Evolutionary conservation across 2,329 filamentous ascomycete species (phyloP), one percentile per base, ranked within the genome.

Genomic region (Diplodia mutila): DNA sequence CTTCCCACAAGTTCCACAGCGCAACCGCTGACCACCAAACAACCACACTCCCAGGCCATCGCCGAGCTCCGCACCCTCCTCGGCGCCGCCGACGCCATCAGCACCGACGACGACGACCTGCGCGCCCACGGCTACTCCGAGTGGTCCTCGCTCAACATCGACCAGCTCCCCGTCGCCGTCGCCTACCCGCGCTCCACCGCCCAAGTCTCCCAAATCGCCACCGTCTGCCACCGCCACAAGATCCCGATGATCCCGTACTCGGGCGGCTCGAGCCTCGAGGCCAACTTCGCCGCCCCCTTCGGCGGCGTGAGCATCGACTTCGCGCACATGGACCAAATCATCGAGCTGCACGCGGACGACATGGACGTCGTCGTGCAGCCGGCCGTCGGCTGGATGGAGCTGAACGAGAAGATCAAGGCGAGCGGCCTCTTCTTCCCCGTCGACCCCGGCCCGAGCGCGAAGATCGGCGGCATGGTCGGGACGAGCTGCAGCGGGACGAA

Each of bases 291-390:
- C 0, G 92, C 93, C 16, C 92, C 93, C 0, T 91, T 90, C 75
- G 93, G 93, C 14, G 94, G 94, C 14, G 87, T 97, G 75, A 94
- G 91, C 71, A 91, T 97, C 61, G 94, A 97, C 75, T 97, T 97
- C 77, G 87, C 88, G 0, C 88, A 87, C 74, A 97, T 97, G 94
- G 90, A 97, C 76, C 84, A 89, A 73, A 90, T 97, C 29, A 72
- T 97, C 34, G 84, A 89, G 65, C 84, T 97, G 67, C 91, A 97
- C 77, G 89, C 91, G 72, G 90, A 92, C 4, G 94, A 97, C 76
- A 93, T 97, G 91, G 94, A 97, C 73, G 85, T 97, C 61, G 91
- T 97, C 4, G 93, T 97, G 3, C 94, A 97, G 77, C 94, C 94
- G 3, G 91, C 91, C 7, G 90, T 97, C 11, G 90, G 91, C n/a